Conservation (phyloP, 2,329 filamentous ascomycete genomes). For the Cytospora piceae region DNA sequence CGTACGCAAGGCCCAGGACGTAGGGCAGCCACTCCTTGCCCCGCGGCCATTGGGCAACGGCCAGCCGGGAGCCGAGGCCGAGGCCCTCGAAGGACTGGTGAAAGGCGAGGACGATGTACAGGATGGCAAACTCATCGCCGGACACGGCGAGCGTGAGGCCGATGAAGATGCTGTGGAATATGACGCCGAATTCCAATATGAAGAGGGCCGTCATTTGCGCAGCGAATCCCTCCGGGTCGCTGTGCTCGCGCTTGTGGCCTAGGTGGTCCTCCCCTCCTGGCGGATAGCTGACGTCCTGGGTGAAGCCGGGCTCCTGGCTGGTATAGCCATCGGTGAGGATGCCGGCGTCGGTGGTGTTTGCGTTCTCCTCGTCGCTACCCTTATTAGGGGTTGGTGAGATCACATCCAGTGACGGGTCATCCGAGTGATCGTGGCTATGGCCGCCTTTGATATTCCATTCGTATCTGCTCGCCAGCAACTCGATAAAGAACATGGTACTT, state of each 20-base stretch:
- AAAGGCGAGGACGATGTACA: constrained; percentile 65
- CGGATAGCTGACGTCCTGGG: constrained; percentile 27
- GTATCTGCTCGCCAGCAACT: constrained; percentile 30
- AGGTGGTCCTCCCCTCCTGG: constrained; percentile 31
- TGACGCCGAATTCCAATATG: constrained; percentile 63
- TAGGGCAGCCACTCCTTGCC: constrained; percentile 51
- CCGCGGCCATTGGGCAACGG: constrained; percentile 55
- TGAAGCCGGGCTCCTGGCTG: constrained; percentile 19
- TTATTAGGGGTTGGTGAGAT: constrained; percentile 10
- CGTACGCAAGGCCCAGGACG: constrained; percentile 52
- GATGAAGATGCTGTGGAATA: constrained; percentile 68
- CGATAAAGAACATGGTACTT: constrained; percentile 29
- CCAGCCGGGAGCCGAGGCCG: constrained; percentile 64
- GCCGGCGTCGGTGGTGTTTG: background rate
- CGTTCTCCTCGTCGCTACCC: constrained; percentile 24
- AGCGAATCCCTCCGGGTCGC: constrained; percentile 37
- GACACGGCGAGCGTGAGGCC: constrained; percentile 65
- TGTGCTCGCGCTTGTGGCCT: constrained; percentile 29
- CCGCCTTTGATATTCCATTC: constrained; percentile 25
- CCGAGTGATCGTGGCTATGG: constrained; percentile 22
- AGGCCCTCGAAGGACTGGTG: constrained; percentile 68
- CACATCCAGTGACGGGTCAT: constrained; percentile 12
- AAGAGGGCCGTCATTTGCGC: constrained; percentile 50
- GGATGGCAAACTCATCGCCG: constrained; percentile 57
- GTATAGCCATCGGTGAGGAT: background rate